Percentiles rank a stretch among this genome's conserved stretches.
These are phyloP conservation scores for Talaromyces sp. DNA, from an alignment of 2,329 filamentous ascomycete species.

Conservation along the genomic window DNA sequence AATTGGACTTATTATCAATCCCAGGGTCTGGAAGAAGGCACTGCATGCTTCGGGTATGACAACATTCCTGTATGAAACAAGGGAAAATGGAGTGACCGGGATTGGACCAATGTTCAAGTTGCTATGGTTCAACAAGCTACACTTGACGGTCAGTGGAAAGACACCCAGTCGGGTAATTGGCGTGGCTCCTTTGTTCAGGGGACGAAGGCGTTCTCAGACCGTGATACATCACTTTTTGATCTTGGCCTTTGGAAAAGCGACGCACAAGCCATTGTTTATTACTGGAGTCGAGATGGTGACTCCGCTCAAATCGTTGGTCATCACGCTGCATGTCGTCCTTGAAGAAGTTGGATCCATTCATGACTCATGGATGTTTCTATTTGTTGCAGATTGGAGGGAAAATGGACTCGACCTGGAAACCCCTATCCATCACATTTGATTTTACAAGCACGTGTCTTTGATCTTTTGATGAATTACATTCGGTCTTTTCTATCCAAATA, in stretches of 20 bases:
- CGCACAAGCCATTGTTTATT: neutral
- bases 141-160: neutral
- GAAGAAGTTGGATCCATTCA: too few relatives aligned
- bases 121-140: neutral
- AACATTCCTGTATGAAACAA: too few relatives aligned
- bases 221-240: neutral
- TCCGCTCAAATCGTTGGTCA: slow-evolving; percentile 2
- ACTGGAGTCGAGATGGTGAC: slow-evolving; percentile 5
- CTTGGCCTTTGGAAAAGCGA: neutral
- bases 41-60: slow-evolving; percentile 8
- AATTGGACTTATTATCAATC: neutral
- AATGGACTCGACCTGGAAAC: too few relatives aligned
- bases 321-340: neutral
- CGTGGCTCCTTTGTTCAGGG: neutral
- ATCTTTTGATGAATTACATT: neutral
- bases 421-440: too few relatives aligned
- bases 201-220: neutral
- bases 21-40: neutral
- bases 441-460: neutral
- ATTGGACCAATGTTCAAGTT: neutral
- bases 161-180: neutral
- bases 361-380: too few relatives aligned
- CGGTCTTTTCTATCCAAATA: neutral
- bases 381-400: too few relatives aligned
- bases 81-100: neutral